These are phyloP conservation scores for Escallonia rubra DNA, from an alignment of 129 eudicot species.

Conservation along the genomic window DNA sequence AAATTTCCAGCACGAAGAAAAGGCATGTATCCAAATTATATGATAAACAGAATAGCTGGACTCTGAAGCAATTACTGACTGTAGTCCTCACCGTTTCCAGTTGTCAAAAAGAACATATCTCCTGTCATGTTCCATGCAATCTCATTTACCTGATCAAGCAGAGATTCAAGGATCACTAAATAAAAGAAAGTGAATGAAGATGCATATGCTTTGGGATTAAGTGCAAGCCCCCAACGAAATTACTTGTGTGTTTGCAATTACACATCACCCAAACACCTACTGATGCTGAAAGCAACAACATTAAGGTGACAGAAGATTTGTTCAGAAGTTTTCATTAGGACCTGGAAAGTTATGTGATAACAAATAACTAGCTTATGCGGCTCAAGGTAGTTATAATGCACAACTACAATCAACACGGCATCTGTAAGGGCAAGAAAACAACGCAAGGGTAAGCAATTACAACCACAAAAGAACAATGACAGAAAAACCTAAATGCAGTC, in stretches of 20 bases:
- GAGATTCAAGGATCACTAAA: neutral
- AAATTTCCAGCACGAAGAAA: neutral
- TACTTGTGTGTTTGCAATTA: neutral
- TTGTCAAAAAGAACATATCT: conserved; percentile 91
- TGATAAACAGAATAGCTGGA: neutral
- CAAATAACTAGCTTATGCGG: no score
- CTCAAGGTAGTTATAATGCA: no score
- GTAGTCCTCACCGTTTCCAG: conserved; percentile 77
- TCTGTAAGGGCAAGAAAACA: no score
- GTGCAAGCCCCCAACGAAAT: no score
- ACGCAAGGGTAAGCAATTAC: no score
- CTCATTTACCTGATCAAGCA: conserved; percentile 75
- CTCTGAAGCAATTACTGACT: neutral
- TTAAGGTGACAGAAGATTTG: no score
- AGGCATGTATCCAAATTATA: neutral
- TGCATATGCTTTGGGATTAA: neutral
- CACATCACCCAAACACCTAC: neutral
- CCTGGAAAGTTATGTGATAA: no score
- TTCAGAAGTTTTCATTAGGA: no score
- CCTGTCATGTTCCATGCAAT: conserved; percentile 93
- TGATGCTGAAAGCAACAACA: neutral
- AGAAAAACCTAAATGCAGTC: no score
- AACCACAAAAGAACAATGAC: no score
- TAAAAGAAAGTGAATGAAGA: neutral
- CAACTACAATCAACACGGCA: no score